Conservation (phyloP, 2,329 filamentous ascomycete genomes). For the Pseudogymnoascus sp. region DNA sequence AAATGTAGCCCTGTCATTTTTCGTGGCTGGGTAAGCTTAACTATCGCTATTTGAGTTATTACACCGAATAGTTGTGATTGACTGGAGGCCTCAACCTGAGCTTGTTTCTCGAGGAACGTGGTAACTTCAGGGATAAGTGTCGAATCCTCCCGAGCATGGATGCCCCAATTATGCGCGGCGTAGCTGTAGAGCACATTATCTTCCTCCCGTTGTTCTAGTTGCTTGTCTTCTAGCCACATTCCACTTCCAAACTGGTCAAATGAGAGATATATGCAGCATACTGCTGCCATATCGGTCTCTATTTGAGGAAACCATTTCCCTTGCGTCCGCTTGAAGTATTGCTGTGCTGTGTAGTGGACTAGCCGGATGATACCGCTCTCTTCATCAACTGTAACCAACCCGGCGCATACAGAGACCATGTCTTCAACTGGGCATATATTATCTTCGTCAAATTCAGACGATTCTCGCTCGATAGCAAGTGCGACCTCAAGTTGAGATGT, state of each 20-base stretch:
- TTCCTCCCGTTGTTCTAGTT: conserved; percentile 10
- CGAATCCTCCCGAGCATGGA: conserved; percentile 15
- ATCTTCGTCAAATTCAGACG: conserved; percentile 18
- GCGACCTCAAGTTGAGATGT: conserved; percentile 29
- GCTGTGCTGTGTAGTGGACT: conserved; percentile 30
- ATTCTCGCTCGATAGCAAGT: conserved; percentile 25
- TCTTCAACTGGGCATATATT: conserved; percentile 18
- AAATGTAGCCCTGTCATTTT: conserved; percentile 12
- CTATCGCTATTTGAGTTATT: not conserved
- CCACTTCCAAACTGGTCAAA: conserved; percentile 26
- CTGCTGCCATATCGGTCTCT: conserved; percentile 12
- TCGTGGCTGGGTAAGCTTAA: not conserved
- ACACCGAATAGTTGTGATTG: conserved; percentile 5
- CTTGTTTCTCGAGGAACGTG: conserved; percentile 9
- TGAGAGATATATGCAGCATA: conserved; percentile 25
- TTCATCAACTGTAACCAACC: conserved; percentile 20
- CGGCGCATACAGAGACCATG: conserved; percentile 17
- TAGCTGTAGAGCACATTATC: conserved; percentile 19
- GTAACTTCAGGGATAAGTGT: conserved; percentile 10
- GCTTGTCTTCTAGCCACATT: not conserved
- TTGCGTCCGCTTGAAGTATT: conserved; percentile 34
- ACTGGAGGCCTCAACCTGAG: conserved; percentile 11
- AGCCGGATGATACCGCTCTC: conserved; percentile 18
- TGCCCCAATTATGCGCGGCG: conserved; percentile 15
- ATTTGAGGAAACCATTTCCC: conserved; percentile 13